Conservation (phyloP, 2,329 filamentous ascomycete species). For the Chaetomium olivaceum region DNA sequence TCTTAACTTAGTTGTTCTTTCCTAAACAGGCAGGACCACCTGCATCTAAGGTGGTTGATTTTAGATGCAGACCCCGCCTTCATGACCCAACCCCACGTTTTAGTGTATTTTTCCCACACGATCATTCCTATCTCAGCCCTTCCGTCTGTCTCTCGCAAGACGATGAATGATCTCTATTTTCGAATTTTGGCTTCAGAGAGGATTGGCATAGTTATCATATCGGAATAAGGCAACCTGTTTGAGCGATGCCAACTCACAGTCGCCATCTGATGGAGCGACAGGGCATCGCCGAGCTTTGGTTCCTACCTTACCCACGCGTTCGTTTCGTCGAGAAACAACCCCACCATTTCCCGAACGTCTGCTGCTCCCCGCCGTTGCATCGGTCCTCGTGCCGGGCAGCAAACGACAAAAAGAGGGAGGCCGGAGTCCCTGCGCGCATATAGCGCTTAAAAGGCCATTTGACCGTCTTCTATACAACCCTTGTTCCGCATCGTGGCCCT, state of each 20-base stretch:
- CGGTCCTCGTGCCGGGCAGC: constrained; percentile 16
- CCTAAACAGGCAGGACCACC: background rate
- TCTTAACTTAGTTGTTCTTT: background rate
- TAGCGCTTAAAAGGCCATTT: constrained; percentile 12
- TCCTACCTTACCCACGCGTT: constrained; percentile 1
- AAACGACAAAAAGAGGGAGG: constrained; percentile 5
- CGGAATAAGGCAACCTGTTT: background rate
- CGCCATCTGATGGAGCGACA: background rate
- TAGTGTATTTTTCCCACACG: background rate
- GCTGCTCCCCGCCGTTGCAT: constrained; percentile 25
- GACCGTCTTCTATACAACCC: background rate
- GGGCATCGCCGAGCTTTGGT: background rate
- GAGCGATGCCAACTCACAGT: background rate
- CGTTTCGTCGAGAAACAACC: background rate
- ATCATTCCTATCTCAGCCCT: background rate
- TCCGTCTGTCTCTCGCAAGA: background rate
- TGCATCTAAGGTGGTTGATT: background rate
- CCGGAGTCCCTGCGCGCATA: constrained; percentile 11
- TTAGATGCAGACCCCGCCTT: background rate
- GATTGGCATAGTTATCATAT: background rate
- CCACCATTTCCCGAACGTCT: background rate
- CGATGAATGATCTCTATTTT: background rate
- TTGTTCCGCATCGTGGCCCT: background rate
- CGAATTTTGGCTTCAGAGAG: background rate
- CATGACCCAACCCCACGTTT: background rate